Conservation (phyloP, 2,329 filamentous ascomycete species). For the Curvularia sp. region DNA sequence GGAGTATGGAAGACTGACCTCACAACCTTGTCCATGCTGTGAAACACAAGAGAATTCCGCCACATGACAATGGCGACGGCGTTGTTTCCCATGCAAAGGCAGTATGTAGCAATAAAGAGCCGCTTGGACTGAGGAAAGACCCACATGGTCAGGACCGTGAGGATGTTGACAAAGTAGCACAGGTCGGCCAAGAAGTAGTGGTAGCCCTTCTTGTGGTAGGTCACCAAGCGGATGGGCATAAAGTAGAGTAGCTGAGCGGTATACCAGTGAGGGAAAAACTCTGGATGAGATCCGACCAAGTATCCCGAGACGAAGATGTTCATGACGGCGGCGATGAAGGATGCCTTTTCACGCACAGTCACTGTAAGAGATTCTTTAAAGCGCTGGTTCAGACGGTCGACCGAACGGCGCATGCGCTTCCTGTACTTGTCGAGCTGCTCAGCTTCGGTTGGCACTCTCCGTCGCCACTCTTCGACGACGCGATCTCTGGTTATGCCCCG, state of each 20-base stretch:
- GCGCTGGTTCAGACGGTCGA: constrained; percentile 82
- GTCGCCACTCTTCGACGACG: constrained; percentile 92
- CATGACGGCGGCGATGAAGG: constrained; percentile 94
- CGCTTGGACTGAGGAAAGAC: constrained; percentile 88
- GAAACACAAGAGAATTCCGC: constrained; percentile 97
- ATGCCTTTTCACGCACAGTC: constrained; percentile 88
- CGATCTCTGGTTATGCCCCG: constrained; percentile 82
- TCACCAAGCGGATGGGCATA: constrained; percentile 94
- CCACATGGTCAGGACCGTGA: constrained; percentile 85
- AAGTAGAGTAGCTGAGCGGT: constrained; percentile 87
- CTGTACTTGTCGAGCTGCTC: constrained; percentile 93
- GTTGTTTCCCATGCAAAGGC: constrained; percentile 94
- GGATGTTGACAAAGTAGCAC: constrained; percentile 96
- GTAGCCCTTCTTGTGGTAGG: constrained; percentile 88
- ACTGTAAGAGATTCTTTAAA: constrained; percentile 93
- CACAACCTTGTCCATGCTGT: constrained; percentile 97
- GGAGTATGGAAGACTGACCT: constrained; percentile 59
- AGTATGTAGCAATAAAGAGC: constrained; percentile 90
- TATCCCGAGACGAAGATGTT: constrained; percentile 98
- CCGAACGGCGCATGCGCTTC: constrained; percentile 82
- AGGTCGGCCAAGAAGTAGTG: constrained; percentile 92
- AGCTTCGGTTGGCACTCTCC: constrained; percentile 82
- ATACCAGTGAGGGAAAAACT: constrained; percentile 94
- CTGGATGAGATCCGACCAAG: constrained; percentile 82
- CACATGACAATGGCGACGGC: constrained; percentile 98